Evolutionary conservation across 257 asterid genomes (phyloP).

Genomic region (Anisodus acutangulus): DNA sequence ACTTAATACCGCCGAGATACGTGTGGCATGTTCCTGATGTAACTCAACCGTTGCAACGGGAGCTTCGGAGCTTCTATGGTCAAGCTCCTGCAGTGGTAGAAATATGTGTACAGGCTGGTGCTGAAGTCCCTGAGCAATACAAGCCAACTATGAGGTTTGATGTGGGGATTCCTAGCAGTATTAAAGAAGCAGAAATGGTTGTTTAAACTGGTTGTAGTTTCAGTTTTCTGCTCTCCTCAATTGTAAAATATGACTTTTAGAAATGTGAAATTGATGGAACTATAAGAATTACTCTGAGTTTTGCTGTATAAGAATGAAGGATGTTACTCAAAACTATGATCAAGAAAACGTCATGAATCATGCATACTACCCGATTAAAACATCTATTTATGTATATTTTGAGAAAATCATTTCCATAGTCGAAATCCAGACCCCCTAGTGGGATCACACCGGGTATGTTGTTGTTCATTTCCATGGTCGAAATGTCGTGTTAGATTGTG

Average conservation of each 20-base stretch:
- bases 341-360: too few species aligned
- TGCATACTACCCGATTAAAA: too few species aligned
- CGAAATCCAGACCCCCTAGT: too few species aligned
- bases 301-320: not conserved
- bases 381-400: too few species aligned
- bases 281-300: not conserved
- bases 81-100: slow-evolving; percentile 95
- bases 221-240: slow-evolving; percentile 21
- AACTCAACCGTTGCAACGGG: slow-evolving; percentile 54
- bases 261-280: not conserved
- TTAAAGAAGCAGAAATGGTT: slow-evolving; percentile 91
- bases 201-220: slow-evolving; percentile 45
- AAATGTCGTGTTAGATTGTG: too few species aligned
- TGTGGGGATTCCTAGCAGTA: slow-evolving; percentile 75
- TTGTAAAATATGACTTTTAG: not conserved
- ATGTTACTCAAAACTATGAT: too few species aligned
- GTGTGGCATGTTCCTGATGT: slow-evolving; percentile 92
- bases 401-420: too few species aligned
- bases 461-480: too few species aligned
- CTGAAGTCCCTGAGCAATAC: slow-evolving; percentile 79
- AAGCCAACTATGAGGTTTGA: slow-evolving; percentile 92
- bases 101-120: slow-evolving; percentile 84
- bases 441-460: too few species aligned
- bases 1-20: slow-evolving; percentile 82
- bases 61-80: slow-evolving; percentile 81